phyloP scores from a whole-genome alignment of 2,329 filamentous ascomycete genomes.

The Verticillium isaacii region DNA sequence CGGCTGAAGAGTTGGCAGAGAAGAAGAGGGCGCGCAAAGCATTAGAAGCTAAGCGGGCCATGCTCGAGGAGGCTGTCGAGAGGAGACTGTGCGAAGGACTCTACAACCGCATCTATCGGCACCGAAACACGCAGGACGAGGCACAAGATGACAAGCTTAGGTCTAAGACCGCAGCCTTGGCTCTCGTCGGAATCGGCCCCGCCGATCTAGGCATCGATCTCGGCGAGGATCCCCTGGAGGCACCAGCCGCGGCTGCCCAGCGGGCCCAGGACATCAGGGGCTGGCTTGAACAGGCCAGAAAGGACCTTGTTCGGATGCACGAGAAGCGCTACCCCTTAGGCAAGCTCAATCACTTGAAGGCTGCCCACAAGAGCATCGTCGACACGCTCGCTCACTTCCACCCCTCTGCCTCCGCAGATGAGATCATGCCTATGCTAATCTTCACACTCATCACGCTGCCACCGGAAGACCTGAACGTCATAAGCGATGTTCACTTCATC shows the following conservation, averaged over 20 bases:
- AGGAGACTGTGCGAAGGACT: conserved; percentile 78
- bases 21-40: conserved; percentile 72
- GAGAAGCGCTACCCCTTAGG: conserved; percentile 82
- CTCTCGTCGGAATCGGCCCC: conserved; percentile 85
- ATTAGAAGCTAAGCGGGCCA: conserved; percentile 70
- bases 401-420: conserved; percentile 85
- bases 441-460: conserved; percentile 91
- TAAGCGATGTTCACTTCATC: conserved; percentile 94
- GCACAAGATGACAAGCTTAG: conserved; percentile 90
- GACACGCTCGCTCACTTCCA: conserved; percentile 70
- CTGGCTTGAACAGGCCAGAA: conserved; percentile 66
- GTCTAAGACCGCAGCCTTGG: conserved; percentile 86
- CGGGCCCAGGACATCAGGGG: conserved; percentile 65
- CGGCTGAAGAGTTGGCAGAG: conserved; percentile 75
- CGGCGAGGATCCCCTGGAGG: conserved; percentile 48
- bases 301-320: conserved; percentile 75
- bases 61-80: conserved; percentile 89
- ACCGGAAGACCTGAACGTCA: conserved; percentile 78
- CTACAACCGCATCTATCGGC: conserved; percentile 85
- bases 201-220: conserved; percentile 79
- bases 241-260: conserved; percentile 52
- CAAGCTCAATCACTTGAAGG: conserved; percentile 84
- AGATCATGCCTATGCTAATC: conserved; percentile 94
- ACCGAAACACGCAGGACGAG: conserved; percentile 88
- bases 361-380: conserved; percentile 89